Conservation (phyloP, 441 rosid genomes). For the Viola pubescens region DNA sequence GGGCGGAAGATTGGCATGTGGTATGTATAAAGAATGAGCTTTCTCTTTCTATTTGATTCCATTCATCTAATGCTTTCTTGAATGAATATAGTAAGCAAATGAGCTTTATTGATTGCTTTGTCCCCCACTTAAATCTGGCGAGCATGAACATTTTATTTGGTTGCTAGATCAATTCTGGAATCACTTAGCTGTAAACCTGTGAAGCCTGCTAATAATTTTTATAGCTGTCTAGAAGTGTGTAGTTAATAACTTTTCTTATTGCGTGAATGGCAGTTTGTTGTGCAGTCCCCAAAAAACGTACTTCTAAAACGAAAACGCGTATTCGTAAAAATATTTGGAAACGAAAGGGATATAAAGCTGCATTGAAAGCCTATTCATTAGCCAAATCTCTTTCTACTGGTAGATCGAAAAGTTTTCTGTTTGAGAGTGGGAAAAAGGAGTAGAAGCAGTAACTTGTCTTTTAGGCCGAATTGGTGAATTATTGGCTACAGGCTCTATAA, state of each 20-base stretch:
- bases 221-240: neutral
- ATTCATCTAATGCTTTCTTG: neutral
- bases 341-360: constrained; percentile 13
- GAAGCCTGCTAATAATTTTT: neutral
- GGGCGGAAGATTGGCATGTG: constrained; percentile 97
- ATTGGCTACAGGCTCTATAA: neutral
- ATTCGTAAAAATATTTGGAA: constrained; percentile 16
- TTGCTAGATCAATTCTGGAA: neutral
- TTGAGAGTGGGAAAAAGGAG: constrained; percentile 5
- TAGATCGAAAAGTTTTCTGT: constrained; percentile 17
- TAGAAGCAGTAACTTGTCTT: constrained; percentile 3
- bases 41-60: neutral
- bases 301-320: constrained; percentile 17
- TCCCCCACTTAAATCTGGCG: too few species aligned
- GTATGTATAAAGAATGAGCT: constrained; percentile 32
- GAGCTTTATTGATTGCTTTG: too few species aligned
- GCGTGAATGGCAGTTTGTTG: constrained; percentile 11
- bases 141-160: neutral
- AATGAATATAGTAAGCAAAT: too few species aligned
- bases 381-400: constrained; percentile 16
- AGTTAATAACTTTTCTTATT: constrained; percentile 7
- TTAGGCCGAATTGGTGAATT: neutral
- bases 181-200: neutral
- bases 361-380: constrained; percentile 16
- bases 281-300: constrained; percentile 16